Base-by-base conservation (phyloP, 2,329 filamentous ascomycete genomes). In the Xylariales sp. region DNA sequence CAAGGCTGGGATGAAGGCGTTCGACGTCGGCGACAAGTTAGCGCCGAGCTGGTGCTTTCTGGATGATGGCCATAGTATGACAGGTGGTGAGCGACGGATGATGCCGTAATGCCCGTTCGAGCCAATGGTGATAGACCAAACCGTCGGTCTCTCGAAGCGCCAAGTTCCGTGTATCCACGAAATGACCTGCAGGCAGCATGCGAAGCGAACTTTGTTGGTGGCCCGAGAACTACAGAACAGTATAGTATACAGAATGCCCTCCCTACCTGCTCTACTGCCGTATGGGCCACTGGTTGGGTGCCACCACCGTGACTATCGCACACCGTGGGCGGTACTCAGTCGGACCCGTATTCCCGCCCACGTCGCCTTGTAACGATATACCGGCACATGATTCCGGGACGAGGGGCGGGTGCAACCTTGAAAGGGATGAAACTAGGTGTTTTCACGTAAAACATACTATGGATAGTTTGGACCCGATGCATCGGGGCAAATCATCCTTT, bases 391-490 rank as follows among this genome's bases (percentile, higher is more conserved):
- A 23, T 23, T 23, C 23, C 23, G 23, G 23, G 23, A 23, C 23
- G 23, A 41, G 9, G 4, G 39, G 10, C 45, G 18, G 8, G 36
- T 52, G 12, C 56, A 45, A 61, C 34, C 45, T 50, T 45, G 53
- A 45, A 56, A 32, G 3, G 14, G 23, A 32, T 52, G 45, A 57
- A 64, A 64, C 53, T 45, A 61, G 46, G 43, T 36, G 16, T 30
- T 39, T 43, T 64, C 54, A 46, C 14, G 48, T 60, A 48, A 52
- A 60, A 60, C 62, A 55, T 18, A 41, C 36, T 39, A 39, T 39
- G 12, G 8, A 39, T 39, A 39, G 36, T 39, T 39, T 54, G 54
- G 48, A 49, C 49, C 46, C 39, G 16, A 43, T 57, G 28, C 23
- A 54, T 36, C 9, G 41, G n/a, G 9, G 18, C 46, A 45, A 46